These are phyloP conservation scores for Rhamnella rubrinervis DNA, from an alignment of 331 rosid species.

Conservation along the genomic window DNA sequence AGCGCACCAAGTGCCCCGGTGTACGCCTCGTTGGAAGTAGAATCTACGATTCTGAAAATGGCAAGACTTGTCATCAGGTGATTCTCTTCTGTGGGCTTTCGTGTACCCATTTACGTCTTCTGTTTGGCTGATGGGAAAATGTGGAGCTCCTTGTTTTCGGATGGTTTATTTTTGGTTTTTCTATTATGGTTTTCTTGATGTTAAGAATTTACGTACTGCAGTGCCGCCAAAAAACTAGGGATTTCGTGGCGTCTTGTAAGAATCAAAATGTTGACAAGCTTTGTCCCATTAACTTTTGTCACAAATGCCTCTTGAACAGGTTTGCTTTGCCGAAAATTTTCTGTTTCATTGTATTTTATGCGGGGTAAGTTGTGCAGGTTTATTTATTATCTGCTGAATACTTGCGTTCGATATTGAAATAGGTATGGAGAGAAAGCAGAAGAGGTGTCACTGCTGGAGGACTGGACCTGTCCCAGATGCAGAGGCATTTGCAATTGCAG, in stretches of 20 bases:
- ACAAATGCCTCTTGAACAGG: slow-evolving; percentile 80
- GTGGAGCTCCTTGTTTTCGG: background rate
- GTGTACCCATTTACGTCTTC: background rate
- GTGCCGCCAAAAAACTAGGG: slow-evolving; percentile 77
- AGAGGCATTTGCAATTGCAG: slow-evolving; percentile 80
- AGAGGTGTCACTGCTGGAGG: slow-evolving; percentile 32
- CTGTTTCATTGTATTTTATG: background rate
- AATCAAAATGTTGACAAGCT: slow-evolving; percentile 33
- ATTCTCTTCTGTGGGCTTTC: background rate
- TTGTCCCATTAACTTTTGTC: slow-evolving; percentile 55
- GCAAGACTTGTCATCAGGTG: slow-evolving; percentile 74
- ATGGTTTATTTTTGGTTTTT: background rate
- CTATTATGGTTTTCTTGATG: background rate
- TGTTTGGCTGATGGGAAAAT: slow-evolving; percentile 8
- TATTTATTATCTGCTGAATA: background rate
- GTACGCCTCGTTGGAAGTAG: slow-evolving; percentile 47
- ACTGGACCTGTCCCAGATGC: slow-evolving; percentile 85
- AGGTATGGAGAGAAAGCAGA: slow-evolving; percentile 69
- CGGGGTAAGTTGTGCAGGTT: background rate
- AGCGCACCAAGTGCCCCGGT: slow-evolving; percentile 37
- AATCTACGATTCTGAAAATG: slow-evolving; percentile 57
- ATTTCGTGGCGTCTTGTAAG: slow-evolving; percentile 53
- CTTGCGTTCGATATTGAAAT: slow-evolving; percentile 1
- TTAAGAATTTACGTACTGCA: slow-evolving; percentile 22
- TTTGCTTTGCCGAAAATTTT: slow-evolving; percentile 12